Percentiles rank a stretch among this genome's conserved stretches.
Evolutionary conservation across 495 filamentous ascomycete species (phyloP).

Genomic region (Apiosordaria backusii): DNA sequence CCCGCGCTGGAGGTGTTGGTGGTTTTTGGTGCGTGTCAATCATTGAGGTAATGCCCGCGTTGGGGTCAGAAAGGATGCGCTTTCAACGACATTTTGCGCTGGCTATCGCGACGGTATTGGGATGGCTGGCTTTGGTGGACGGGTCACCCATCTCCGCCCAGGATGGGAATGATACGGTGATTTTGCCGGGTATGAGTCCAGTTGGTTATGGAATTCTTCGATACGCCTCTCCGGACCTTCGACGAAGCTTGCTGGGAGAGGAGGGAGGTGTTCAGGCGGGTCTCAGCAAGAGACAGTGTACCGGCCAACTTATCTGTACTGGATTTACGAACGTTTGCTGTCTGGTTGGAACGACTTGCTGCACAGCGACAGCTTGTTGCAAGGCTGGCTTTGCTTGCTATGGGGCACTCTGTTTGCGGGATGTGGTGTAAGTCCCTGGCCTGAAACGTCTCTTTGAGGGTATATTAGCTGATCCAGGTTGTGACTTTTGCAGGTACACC

Average conservation of each 20-base stretch:
- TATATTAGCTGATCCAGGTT: too few species aligned
- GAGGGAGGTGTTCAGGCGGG: neutral
- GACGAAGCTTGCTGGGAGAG: neutral
- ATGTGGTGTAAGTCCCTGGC: neutral
- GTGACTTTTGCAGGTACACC: too few species aligned
- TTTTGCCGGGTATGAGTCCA: neutral
- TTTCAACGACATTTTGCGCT: neutral
- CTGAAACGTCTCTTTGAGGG: too few species aligned
- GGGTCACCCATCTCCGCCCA: neutral
- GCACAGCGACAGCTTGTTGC: neutral
- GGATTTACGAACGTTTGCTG: neutral
- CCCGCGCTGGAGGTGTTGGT: neutral
- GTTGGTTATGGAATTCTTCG: neutral
- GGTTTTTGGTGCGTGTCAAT: neutral
- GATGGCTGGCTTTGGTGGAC: neutral
- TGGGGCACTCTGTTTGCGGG: neutral
- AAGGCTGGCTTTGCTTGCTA: neutral
- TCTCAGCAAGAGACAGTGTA: neutral
- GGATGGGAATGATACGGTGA: neutral
- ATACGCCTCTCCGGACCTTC: slow-evolving; percentile 1
- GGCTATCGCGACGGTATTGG: neutral
- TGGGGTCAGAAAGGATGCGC: neutral
- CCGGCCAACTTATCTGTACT: neutral
- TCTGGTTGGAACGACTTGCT: neutral
- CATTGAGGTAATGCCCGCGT: neutral